These are phyloP conservation scores for Cornus suecica DNA, from an alignment of 148 eudicot genomes.

Conservation along the genomic window DNA sequence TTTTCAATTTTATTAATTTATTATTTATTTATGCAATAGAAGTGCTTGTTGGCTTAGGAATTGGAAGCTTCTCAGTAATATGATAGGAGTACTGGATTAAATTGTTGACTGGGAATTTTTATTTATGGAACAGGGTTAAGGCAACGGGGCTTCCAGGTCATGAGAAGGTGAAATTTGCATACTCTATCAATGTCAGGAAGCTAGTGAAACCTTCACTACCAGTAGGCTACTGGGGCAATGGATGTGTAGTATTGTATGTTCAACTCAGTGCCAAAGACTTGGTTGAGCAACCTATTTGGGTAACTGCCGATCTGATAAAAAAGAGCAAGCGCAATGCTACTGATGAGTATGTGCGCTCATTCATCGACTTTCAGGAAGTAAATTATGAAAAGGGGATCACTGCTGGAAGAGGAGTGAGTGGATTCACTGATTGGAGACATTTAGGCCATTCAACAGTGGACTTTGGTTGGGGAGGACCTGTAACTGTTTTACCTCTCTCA, in stretches of 20 bases:
- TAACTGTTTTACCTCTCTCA: conserved; percentile 61
- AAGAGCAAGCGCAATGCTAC: conserved; percentile 51
- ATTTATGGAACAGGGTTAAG: conserved; percentile 43
- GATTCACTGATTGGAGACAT: conserved; percentile 80
- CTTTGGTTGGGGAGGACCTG: conserved; percentile 72
- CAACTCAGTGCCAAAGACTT: conserved; percentile 38
- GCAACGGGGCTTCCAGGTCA: conserved; percentile 31
- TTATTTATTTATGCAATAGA: not conserved
- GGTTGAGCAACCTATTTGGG: conserved; percentile 49
- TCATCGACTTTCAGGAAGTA: conserved; percentile 59
- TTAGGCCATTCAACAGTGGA: conserved; percentile 68
- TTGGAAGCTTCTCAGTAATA: not conserved
- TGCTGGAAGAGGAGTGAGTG: conserved; percentile 49
- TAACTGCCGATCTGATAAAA: conserved; percentile 53
- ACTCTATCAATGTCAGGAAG: conserved; percentile 53
- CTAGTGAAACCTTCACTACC: conserved; percentile 53
- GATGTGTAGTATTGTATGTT: conserved; percentile 50
- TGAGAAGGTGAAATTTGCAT: conserved; percentile 58
- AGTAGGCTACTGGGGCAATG: conserved; percentile 73
- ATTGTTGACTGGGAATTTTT: not conserved
- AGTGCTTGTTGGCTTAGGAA: not conserved
- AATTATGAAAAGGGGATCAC: conserved; percentile 47
- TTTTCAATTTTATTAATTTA: no score
- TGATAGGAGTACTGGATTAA: not conserved
- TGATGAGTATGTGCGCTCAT: conserved; percentile 52